Evolutionary conservation across 1,284 basidiomycete species (phyloP), one percentile per base, ranked within the genome.

Genomic region (Ustilago shanxiensis): DNA sequence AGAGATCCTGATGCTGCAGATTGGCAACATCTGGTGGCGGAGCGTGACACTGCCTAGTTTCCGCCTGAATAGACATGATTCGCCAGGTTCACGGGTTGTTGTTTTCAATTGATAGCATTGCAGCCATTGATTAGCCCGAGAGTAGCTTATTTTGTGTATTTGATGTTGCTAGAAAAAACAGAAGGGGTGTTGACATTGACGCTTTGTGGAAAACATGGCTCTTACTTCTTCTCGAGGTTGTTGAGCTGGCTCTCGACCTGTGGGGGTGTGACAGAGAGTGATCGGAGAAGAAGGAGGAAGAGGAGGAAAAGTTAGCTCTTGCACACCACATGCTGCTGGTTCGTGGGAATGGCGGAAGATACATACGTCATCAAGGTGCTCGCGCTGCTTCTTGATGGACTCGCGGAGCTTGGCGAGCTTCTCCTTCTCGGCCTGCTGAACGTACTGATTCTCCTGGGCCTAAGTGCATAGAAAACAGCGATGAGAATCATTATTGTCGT

Each of bases 381-480:
- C 76, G 37, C 75, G 50, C 77, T 82, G 80, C 67, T 80, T 70
- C 73, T 77, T 69, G 62, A 80, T 66, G 35, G 79, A 77, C 35
- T 74, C 79, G 18, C 72, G 62, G 24, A 82, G 75, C 65, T 81
- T 79, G 33, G 58, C 60, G 58, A 84, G 83, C 72, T 83, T 83
- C 66, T 80, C 79, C 66, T 80, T 74, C 60, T 84, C 83, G 24
- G 72, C 69, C 66, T 82, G 66, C 54, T 73, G 68, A 22, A 82
- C 73, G 74, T 82, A 82, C 72, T 77, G 70, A 72, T 75, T 72
- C 70, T 82, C 80, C 41, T 75, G 63, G 18, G 80, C 79, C 78
- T 79, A 57, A 2, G 2, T 22, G 16, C 20, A 13, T 28, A 20
- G 33, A 28, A 26, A 33, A 11, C 31, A 33, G 31, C 31, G 20